Percentiles rank a stretch among this genome's conserved stretches.
These are phyloP conservation scores for Trametes sanguinea DNA, from an alignment of 768 basidiomycete genomes.

Conservation along the genomic window DNA sequence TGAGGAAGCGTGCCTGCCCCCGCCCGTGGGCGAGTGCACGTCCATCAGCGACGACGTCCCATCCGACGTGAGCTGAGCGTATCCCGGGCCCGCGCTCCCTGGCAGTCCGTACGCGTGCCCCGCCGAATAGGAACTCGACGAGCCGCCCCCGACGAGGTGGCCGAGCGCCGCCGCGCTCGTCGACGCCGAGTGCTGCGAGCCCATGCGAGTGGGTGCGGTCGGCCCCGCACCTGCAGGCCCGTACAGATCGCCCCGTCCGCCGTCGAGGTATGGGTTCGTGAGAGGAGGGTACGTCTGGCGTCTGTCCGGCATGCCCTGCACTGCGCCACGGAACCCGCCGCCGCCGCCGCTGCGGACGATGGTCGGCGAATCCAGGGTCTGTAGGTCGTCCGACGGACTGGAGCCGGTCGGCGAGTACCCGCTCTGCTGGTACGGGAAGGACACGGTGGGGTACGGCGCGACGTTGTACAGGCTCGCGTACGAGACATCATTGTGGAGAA, in stretches of 20 bases:
- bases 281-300: constrained; percentile 11
- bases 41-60: constrained; percentile 16
- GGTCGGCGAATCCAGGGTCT: constrained; percentile 7
- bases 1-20: constrained; percentile 4
- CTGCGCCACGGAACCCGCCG: constrained; percentile 10
- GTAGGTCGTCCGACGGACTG: constrained; percentile 17
- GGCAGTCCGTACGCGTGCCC: neutral
- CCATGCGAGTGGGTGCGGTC: neutral
- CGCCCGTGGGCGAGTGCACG: constrained; percentile 18
- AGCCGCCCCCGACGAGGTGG: neutral
- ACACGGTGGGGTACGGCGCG: constrained; percentile 14
- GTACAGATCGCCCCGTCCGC: constrained; percentile 5
- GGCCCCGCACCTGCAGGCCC: neutral
- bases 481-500: constrained; percentile 25
- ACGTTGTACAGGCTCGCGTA: constrained; percentile 26
- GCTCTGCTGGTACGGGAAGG: constrained; percentile 8
- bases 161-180: neutral
- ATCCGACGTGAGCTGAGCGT: constrained; percentile 10
- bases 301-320: constrained; percentile 9
- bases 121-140: constrained; percentile 3
- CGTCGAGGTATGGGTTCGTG: constrained; percentile 12
- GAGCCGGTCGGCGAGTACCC: constrained; percentile 11
- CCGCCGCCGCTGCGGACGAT: constrained; percentile 8
- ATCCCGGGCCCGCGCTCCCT: constrained; percentile 6
- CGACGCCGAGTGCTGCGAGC: neutral